Percentiles rank a stretch among this genome's conserved stretches.
These are phyloP conservation scores for Gracilariopsis chorda DNA, from an alignment of 23 red algal species.

Conservation along the genomic window DNA sequence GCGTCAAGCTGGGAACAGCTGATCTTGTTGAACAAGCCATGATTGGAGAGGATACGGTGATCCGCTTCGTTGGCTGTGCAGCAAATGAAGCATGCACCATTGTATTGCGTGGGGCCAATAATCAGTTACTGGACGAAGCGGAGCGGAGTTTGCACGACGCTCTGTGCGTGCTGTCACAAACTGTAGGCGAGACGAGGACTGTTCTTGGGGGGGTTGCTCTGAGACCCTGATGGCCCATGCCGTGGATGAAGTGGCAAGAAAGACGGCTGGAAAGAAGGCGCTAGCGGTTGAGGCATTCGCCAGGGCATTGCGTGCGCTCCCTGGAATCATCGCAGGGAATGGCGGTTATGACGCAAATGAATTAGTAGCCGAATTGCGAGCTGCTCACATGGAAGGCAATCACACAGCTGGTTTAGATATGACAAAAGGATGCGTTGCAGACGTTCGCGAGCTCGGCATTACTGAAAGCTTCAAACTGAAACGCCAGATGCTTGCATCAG, in stretches of 20 bases:
- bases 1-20: slow-evolving; percentile 78
- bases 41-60: slow-evolving; percentile 96
- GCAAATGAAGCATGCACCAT: slow-evolving; percentile 90
- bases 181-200: slow-evolving; percentile 75
- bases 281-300: slow-evolving; percentile 94
- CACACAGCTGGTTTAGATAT: slow-evolving; percentile 84
- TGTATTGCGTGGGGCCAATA: slow-evolving; percentile 92
- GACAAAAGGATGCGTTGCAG: slow-evolving; percentile 66
- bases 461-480: slow-evolving; percentile 98
- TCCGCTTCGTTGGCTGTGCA: slow-evolving; percentile 88
- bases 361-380: slow-evolving; percentile 84
- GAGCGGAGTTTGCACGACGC: slow-evolving; percentile 97
- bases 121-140: slow-evolving; percentile 96
- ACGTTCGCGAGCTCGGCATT: slow-evolving; percentile 79
- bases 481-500: slow-evolving; percentile 87
- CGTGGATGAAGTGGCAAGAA: slow-evolving; percentile 88
- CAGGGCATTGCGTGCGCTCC: slow-evolving; percentile 78
- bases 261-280: slow-evolving; percentile 76
- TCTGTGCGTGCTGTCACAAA: slow-evolving; percentile 93
- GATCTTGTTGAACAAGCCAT: slow-evolving; percentile 87
- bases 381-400: slow-evolving; percentile 84
- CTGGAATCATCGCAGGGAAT: slow-evolving; percentile 94
- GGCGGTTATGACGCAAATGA: slow-evolving; percentile 89
- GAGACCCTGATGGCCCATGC: slow-evolving; percentile 97
- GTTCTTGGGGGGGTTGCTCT: slow-evolving; percentile 87